Evolutionary conservation across 2,329 filamentous ascomycete species (phyloP).

Genomic region (Aureobasidium sp.): DNA sequence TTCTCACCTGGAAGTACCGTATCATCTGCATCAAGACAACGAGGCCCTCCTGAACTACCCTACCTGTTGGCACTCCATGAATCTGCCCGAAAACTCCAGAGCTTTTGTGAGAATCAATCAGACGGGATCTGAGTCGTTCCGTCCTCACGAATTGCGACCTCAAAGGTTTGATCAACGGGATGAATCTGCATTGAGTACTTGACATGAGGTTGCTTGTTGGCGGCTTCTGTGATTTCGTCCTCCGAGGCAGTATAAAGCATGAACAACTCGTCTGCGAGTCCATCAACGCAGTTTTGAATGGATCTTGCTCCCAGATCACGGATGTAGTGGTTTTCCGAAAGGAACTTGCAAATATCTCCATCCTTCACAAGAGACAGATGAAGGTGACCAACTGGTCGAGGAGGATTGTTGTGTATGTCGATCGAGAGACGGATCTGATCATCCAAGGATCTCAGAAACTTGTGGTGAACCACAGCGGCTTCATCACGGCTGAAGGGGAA

Average conservation of each 20-base stretch:
- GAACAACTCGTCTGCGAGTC: background rate
- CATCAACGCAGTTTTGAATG: slow-evolving; percentile 19
- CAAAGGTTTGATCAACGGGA: background rate
- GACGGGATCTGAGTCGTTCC: background rate
- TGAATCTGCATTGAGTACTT: slow-evolving; percentile 9
- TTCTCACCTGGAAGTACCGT: background rate
- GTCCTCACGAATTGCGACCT: background rate
- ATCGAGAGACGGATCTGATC: slow-evolving; percentile 19
- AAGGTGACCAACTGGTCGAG: slow-evolving; percentile 28
- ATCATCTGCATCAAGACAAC: background rate
- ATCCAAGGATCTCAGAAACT: slow-evolving; percentile 31
- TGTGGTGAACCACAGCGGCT: slow-evolving; percentile 35
- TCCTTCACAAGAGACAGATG: slow-evolving; percentile 23
- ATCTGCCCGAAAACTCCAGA: background rate
- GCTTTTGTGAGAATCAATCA: background rate
- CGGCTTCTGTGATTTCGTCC: background rate
- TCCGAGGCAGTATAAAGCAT: background rate
- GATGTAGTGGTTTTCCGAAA: slow-evolving; percentile 24
- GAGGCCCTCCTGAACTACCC: background rate
- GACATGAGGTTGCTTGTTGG: slow-evolving; percentile 3
- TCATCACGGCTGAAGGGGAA: slow-evolving; percentile 33
- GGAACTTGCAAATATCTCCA: slow-evolving; percentile 23
- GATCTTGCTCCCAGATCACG: slow-evolving; percentile 28
- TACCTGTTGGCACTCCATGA: background rate
- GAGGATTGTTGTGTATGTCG: slow-evolving; percentile 19